Evolutionary conservation across 306 rosid species (phyloP).

Genomic region (Inga oerstediana): DNA sequence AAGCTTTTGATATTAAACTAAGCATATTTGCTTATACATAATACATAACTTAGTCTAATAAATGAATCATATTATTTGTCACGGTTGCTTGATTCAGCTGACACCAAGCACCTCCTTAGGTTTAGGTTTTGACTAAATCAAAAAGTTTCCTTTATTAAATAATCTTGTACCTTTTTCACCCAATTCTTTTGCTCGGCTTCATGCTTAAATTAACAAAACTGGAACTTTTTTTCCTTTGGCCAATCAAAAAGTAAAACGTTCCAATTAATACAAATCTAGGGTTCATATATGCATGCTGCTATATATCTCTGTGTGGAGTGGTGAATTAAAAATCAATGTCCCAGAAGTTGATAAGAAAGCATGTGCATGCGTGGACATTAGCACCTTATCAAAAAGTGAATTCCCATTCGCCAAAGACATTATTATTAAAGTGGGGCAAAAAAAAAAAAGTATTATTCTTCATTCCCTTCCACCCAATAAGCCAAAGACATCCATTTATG

Average conservation of each 20-base stretch:
- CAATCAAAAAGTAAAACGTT: not conserved
- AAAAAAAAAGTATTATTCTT: constrained; percentile 46
- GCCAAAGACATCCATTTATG: constrained; percentile 39
- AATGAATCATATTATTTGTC: too few relatives aligned
- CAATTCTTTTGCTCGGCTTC: not conserved
- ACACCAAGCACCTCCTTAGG: too few relatives aligned
- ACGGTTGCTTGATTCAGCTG: too few relatives aligned
- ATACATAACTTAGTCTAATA: too few relatives aligned
- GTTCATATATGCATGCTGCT: not conserved
- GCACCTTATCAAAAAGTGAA: constrained; percentile 62
- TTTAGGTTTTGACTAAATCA: too few relatives aligned
- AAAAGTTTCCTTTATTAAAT: too few relatives aligned
- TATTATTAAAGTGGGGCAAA: constrained; percentile 32
- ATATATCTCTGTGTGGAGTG: not conserved
- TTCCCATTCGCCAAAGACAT: constrained; percentile 68
- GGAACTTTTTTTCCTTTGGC: not conserved
- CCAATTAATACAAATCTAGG: not conserved
- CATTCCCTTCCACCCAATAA: constrained; percentile 49
- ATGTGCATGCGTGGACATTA: constrained; percentile 50
- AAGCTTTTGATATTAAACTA: too few relatives aligned
- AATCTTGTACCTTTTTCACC: not conserved
- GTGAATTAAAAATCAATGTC: constrained; percentile 17
- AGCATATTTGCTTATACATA: too few relatives aligned
- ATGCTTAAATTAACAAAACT: not conserved
- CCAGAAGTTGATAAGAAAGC: constrained; percentile 37